These are phyloP conservation scores for Voacanga thouarsii DNA, from an alignment of 257 asterid species.

Conservation along the genomic window DNA sequence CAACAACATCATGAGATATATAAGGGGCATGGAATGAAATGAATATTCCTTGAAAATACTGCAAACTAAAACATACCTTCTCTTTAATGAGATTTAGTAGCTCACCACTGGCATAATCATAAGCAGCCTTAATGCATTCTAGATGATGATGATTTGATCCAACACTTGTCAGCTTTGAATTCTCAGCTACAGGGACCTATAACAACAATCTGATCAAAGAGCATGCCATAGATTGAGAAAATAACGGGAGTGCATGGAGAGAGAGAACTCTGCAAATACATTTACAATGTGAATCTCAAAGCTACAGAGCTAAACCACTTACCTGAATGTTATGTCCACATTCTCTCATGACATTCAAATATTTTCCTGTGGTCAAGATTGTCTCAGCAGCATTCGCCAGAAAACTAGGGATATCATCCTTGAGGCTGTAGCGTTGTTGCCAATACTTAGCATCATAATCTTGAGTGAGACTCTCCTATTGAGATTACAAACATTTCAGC, in stretches of 20 bases:
- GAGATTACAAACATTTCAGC: conserved; percentile 30
- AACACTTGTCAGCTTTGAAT: conserved; percentile 63
- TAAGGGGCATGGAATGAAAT: neutral
- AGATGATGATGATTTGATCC: conserved; percentile 94
- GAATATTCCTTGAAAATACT: neutral
- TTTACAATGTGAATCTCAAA: conserved; percentile 12
- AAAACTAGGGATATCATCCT: conserved; percentile 90
- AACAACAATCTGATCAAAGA: conserved; percentile 36
- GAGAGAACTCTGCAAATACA: neutral
- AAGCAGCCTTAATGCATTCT: conserved; percentile 90
- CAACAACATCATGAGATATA: neutral
- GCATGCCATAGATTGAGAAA: conserved; percentile 22
- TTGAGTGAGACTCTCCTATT: conserved; percentile 91
- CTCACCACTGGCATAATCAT: conserved; percentile 97
- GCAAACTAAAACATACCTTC: conserved; percentile 50
- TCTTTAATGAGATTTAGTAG: conserved; percentile 82
- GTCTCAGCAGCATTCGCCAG: conserved; percentile 96
- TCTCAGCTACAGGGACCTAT: conserved; percentile 89
- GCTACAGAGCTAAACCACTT: conserved; percentile 15
- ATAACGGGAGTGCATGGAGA: neutral
- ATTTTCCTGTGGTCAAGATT: conserved; percentile 91
- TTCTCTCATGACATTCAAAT: conserved; percentile 97
- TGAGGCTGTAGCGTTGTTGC: conserved; percentile 96
- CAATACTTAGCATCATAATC: conserved; percentile 96
- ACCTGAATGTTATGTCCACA: conserved; percentile 95